Evolutionary conservation across 176 grass and related monocot genomes (phyloP).

Genomic region (Carex myosuroides): DNA sequence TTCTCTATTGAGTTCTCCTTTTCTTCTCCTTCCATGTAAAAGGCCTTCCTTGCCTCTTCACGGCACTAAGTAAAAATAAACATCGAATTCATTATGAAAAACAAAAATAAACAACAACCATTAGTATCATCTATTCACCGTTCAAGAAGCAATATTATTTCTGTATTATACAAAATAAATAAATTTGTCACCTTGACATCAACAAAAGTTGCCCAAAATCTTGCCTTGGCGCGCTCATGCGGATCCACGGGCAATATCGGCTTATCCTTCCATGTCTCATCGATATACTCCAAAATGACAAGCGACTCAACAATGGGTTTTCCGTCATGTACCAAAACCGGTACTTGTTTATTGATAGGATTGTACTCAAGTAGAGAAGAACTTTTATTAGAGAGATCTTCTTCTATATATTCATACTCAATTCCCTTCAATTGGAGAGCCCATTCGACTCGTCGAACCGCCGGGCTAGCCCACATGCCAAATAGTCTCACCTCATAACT

Average conservation of each 20-base stretch:
- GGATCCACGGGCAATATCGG: conserved; percentile 21
- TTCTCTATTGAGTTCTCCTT: conserved; percentile 19
- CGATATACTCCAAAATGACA: conserved; percentile 46
- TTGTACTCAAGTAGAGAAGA: conserved; percentile 27
- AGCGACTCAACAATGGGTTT: conserved; percentile 24
- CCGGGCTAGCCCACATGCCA: conserved; percentile 24
- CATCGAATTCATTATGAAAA: not conserved
- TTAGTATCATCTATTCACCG: not conserved
- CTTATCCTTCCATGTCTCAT: conserved; percentile 29
- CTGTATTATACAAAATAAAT: not conserved
- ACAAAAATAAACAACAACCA: not conserved
- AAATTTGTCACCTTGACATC: conserved; percentile 25
- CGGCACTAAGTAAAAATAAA: conserved; percentile 13
- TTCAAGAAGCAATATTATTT: not conserved
- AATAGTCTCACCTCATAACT: conserved; percentile 2
- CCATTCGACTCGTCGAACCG: conserved; percentile 16
- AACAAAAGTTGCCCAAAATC: conserved; percentile 55
- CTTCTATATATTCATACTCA: conserved; percentile 41
- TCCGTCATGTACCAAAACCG: conserved; percentile 34
- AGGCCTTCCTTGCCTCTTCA: conserved; percentile 26
- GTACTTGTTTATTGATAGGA: conserved; percentile 42
- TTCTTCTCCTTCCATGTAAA: conserved; percentile 27
- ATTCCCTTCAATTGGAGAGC: conserved; percentile 45
- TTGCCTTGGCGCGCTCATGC: conserved; percentile 19
- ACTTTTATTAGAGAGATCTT: conserved; percentile 50